Evolutionary conservation across 2,329 filamentous ascomycete genomes (phyloP).

Genomic region (Cucurbitaria berberidis): DNA sequence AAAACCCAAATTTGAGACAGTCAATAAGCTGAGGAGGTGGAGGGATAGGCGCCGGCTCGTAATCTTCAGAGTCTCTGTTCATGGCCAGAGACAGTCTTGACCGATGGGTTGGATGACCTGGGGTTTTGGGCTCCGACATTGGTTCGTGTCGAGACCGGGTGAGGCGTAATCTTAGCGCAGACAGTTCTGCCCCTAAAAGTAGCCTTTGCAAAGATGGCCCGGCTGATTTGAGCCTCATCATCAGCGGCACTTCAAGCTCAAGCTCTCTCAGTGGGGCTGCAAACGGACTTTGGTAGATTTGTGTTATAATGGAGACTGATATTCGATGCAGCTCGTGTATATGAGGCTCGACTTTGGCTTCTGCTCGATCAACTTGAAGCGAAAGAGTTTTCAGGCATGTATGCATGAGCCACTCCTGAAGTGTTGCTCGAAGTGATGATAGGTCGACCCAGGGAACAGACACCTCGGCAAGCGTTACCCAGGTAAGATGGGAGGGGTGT

Average conservation of each 20-base stretch:
- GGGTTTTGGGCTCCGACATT: slow-evolving; percentile 27
- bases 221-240: slow-evolving; percentile 67
- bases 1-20: slow-evolving; percentile 81
- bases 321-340: slow-evolving; percentile 72
- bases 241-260: slow-evolving; percentile 72
- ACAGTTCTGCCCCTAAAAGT: slow-evolving; percentile 78
- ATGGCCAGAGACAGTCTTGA: slow-evolving; percentile 40
- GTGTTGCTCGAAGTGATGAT: slow-evolving; percentile 54
- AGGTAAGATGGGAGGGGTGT: slow-evolving; percentile 71
- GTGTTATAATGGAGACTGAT: slow-evolving; percentile 68
- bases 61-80: slow-evolving; percentile 38
- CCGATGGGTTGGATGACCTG: slow-evolving; percentile 28
- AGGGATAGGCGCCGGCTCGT: slow-evolving; percentile 44
- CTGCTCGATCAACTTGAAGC: slow-evolving; percentile 46
- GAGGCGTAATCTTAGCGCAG: slow-evolving; percentile 68
- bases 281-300: slow-evolving; percentile 70
- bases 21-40: slow-evolving; percentile 78
- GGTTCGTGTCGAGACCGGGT: slow-evolving; percentile 35
- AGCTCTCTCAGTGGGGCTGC: slow-evolving; percentile 65
- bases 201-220: slow-evolving; percentile 75
- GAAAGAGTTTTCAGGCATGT: slow-evolving; percentile 69
- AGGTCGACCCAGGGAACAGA: slow-evolving; percentile 58
- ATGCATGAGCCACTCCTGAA: slow-evolving; percentile 72
- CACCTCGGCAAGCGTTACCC: slow-evolving; percentile 72
- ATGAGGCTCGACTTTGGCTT: slow-evolving; percentile 47